Conservation (phyloP, 192 early-diverging fungal genomes). For the Paraglomus occultum region DNA sequence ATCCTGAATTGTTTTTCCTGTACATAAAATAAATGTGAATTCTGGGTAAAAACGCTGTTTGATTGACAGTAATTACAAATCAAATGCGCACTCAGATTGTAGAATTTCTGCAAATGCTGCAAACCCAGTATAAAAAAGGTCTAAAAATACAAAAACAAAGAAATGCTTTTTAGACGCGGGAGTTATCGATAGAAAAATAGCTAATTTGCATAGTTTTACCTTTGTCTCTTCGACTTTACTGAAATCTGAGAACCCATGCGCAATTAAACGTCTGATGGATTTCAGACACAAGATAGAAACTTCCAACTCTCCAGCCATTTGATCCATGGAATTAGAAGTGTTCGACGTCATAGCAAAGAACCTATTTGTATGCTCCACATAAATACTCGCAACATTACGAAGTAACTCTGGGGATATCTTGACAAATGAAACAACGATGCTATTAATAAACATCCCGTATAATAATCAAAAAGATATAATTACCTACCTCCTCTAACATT, state of each 20-base stretch:
- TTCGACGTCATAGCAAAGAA: conserved; percentile 47
- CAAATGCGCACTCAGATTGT: conserved; percentile 42
- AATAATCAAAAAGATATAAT: background rate
- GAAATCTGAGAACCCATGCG: conserved; percentile 69
- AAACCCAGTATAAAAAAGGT: conserved; percentile 47
- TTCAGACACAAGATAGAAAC: conserved; percentile 68
- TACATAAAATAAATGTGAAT: background rate
- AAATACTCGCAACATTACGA: conserved; percentile 62
- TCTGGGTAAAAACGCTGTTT: background rate
- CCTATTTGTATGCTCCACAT: conserved; percentile 53
- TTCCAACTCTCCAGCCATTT: conserved; percentile 46
- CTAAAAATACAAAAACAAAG: conserved; percentile 1
- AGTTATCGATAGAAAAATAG: background rate
- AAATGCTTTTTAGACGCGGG: background rate
- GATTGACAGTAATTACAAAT: background rate
- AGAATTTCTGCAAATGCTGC: conserved; percentile 56
- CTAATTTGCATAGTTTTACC: conserved; percentile 24
- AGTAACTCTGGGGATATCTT: conserved; percentile 72
- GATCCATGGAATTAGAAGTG: conserved; percentile 19
- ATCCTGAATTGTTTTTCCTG: conserved; percentile 25
- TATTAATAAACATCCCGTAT: conserved; percentile 22
- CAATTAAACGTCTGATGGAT: conserved; percentile 71
- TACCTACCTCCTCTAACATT: conserved; percentile 49
- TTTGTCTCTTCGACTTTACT: conserved; percentile 56
- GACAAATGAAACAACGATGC: conserved; percentile 9